Base-by-base conservation (phyloP, 805 yeast species). In the Ogataea paraovalis region DNA sequence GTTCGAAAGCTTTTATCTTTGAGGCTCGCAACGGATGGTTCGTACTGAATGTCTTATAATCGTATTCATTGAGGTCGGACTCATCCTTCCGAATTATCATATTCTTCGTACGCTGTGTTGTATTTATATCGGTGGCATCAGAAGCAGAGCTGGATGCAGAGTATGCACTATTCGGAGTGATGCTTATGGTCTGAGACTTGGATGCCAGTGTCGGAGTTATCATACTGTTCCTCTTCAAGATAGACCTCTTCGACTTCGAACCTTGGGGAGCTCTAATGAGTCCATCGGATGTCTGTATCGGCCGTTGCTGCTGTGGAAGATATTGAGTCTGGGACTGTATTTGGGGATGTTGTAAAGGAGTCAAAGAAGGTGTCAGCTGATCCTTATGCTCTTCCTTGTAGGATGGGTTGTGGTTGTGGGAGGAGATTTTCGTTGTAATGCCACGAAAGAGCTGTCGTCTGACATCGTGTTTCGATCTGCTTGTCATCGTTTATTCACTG, bases 1-100 rank as follows among this genome's bases (percentile, higher is more conserved):
- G 70, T 47, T 68, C 72, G 48, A 68, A 59, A 4, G 71, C 71
- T 40, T 62, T 56, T 3, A 68, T 55, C 49, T 67, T 68, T 19
- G 69, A 62, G 13, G 60, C 33, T 43, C 72, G 45, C 36, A 68
- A 43, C 19, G 69, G 69, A 42, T 65, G 67, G 2, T 46, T 57
- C 1, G 68, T 57, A 46, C 65, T 59, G 50, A 68, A 68, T 7
- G 67, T 64, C 46, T 62, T 60, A 44, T 67, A 68, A 39, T 67
- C 71, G 45, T 64, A 68, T 39, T 65, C 66, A 40, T 58, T 56
- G 49, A 60, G 52, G 33, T 61, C 66, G 3, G 58, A 48, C 16
- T 56, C 50, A 41, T 52, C 47, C n/a, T 54, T 53, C 16, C 61
- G 47, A 30, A 62, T 56, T 4, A 63, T 48, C 32, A 64, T 45